Percentiles rank a stretch among this genome's conserved stretches.
Evolutionary conservation across 116 monocot genomes (phyloP).

Genomic region (Dioscorea cayenensis): DNA sequence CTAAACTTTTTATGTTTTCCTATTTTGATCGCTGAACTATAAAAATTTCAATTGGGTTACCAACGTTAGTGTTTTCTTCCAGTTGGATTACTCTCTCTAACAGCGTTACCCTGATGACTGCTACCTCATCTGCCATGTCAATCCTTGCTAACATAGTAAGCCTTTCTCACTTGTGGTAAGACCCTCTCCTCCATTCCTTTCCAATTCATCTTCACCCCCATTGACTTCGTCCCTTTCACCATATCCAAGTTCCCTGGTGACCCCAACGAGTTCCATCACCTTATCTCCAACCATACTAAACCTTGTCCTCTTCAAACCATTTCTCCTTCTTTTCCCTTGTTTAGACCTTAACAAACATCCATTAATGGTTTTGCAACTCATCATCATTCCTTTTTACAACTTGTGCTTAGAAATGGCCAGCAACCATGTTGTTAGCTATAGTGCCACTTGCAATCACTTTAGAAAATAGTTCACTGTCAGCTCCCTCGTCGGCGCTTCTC

Average conservation of each 20-base stretch:
- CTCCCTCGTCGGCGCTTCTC: conserved; percentile 3
- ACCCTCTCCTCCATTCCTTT: neutral
- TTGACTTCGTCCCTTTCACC: conserved; percentile 4
- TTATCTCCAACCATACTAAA: neutral
- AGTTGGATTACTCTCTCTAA: too few relatives aligned
- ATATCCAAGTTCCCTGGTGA: conserved; percentile 5
- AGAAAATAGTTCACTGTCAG: conserved; percentile 19
- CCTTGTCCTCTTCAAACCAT: too few relatives aligned
- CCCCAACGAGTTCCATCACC: conserved; percentile 2
- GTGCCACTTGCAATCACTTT: conserved; percentile 23
- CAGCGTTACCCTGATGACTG: too few relatives aligned
- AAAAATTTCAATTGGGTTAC: too few relatives aligned
- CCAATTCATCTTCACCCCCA: neutral
- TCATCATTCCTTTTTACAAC: conserved; percentile 23
- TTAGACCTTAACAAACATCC: neutral
- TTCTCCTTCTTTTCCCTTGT: too few relatives aligned
- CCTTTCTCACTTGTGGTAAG: too few relatives aligned
- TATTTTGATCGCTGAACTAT: too few relatives aligned
- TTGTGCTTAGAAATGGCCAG: conserved; percentile 20
- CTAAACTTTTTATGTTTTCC: too few relatives aligned
- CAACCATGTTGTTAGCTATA: conserved; percentile 37
- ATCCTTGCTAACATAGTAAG: too few relatives aligned
- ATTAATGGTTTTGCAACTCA: conserved; percentile 24
- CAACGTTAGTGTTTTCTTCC: too few relatives aligned
- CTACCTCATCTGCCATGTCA: too few relatives aligned